Evolutionary conservation across 257 asterid genomes (phyloP), one percentile per base, ranked within the genome.

Genomic region (Linaria vulgaris): DNA sequence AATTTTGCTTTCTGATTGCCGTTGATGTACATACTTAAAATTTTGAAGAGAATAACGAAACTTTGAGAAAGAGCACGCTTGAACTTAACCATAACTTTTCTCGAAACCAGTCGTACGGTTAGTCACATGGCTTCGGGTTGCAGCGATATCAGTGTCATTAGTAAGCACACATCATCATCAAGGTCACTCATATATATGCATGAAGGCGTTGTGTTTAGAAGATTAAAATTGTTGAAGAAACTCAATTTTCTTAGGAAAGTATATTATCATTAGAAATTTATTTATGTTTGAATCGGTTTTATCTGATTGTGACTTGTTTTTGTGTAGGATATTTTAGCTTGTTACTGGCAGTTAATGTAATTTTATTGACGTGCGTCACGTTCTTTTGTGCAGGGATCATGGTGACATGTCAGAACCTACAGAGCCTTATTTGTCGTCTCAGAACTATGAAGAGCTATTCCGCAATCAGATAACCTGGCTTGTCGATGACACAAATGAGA

Each of bases 321-420:
- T 34, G 41, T 34, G 41, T 34, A 34, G 17, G 49, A 44, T 44
- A 17, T 44, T 12, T 44, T 19, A 44, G 49, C 49, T 44, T 14
- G 16, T 44, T 44, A 12, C 17, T 14, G 17, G 19, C 15, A 44
- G 5, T 59, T n/a, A n/a, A n/a, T n/a, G n/a, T n/a, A n/a, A n/a
- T n/a, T n/a, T n/a, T n/a, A n/a, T n/a, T n/a, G 61, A 34, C 10
- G 41, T 7, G 9, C 9, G 9, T 34, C 41, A 17, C 13, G 49
- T 30, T n/a, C 20, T 16, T 30, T 43, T 71, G 58, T 10, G 55
- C 85, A 90, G 97, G 82, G 99, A 94, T 69, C 99, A 94, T 78
- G 99, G 99, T 24, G 99, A 94, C 75, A 94, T 94, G 99, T 75
- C 99, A 41, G 99, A 90, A 74, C 99, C 97, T 23, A 94, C 99